Evolutionary conservation across 129 eudicot species (phyloP).

Genomic region (Apium graveolens): DNA sequence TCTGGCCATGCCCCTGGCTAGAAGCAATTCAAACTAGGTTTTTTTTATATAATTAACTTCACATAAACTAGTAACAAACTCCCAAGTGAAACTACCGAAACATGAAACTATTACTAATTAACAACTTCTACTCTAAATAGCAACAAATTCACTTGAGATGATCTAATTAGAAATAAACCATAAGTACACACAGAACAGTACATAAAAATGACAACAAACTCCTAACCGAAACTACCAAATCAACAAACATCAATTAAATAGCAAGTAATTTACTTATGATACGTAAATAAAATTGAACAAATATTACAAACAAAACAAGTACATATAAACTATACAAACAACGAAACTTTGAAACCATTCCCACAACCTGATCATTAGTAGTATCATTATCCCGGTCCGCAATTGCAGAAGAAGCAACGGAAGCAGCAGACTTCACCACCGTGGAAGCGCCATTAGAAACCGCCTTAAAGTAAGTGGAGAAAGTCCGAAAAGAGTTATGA

Average conservation of each 20-base stretch:
- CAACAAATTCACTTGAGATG: neutral
- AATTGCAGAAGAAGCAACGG: constrained; percentile 68
- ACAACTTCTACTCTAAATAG: neutral
- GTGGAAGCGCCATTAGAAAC: constrained; percentile 82
- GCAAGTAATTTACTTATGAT: neutral
- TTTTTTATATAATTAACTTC: neutral
- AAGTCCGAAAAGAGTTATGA: constrained; percentile 56
- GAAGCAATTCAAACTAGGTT: neutral
- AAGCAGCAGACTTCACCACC: constrained; percentile 89
- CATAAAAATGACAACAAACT: neutral
- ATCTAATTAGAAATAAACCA: neutral
- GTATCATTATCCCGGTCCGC: constrained; percentile 61
- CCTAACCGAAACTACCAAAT: neutral
- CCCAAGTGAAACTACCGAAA: neutral
- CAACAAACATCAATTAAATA: neutral
- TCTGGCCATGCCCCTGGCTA: neutral
- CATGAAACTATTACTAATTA: neutral
- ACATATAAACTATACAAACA: neutral
- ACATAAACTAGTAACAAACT: neutral
- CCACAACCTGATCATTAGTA: constrained; percentile 56
- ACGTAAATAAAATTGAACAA: neutral
- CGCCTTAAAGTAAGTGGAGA: constrained; percentile 67
- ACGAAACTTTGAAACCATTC: neutral
- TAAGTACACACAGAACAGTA: neutral
- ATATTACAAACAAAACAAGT: neutral